Evolutionary conservation across 495 filamentous ascomycete species (phyloP).

Genomic region (Neurospora sp.): DNA sequence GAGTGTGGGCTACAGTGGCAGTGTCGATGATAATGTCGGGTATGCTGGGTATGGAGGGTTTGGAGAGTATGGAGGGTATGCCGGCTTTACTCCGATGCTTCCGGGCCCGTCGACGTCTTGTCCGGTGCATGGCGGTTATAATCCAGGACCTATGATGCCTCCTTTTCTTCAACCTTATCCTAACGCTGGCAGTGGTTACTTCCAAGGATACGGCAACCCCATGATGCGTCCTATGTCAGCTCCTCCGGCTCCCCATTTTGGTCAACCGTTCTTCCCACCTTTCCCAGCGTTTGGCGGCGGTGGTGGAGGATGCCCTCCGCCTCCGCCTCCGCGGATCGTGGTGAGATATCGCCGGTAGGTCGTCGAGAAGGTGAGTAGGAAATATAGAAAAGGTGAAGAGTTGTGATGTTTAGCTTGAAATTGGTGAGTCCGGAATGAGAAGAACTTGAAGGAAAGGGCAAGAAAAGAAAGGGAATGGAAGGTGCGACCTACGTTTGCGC

Average conservation of each 20-base stretch:
- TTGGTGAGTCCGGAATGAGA: not conserved
- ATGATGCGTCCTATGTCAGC: not conserved
- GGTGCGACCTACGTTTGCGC: not conserved
- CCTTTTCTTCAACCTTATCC: not conserved
- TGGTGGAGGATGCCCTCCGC: not conserved
- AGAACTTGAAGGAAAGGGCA: not conserved
- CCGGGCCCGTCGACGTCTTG: not conserved
- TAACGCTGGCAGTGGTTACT: not conserved
- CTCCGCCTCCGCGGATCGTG: not conserved
- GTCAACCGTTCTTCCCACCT: not conserved
- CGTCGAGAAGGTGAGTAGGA: not conserved
- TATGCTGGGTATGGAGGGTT: not conserved
- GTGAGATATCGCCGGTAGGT: not conserved
- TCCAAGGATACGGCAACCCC: not conserved
- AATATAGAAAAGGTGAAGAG: not conserved
- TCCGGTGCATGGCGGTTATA: not conserved
- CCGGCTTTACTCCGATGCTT: not conserved
- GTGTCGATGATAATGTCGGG: not conserved
- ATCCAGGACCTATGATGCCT: not conserved
- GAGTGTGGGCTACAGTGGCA: not conserved
- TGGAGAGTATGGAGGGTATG: not conserved
- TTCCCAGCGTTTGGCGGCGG: not conserved
- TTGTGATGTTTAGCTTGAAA: not conserved
- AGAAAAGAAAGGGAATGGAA: not conserved
- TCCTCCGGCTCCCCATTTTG: not conserved